Evolutionary conservation across 441 rosid genomes (phyloP), one percentile per base, ranked within the genome.

Genomic region (Mallotus japonicus): DNA sequence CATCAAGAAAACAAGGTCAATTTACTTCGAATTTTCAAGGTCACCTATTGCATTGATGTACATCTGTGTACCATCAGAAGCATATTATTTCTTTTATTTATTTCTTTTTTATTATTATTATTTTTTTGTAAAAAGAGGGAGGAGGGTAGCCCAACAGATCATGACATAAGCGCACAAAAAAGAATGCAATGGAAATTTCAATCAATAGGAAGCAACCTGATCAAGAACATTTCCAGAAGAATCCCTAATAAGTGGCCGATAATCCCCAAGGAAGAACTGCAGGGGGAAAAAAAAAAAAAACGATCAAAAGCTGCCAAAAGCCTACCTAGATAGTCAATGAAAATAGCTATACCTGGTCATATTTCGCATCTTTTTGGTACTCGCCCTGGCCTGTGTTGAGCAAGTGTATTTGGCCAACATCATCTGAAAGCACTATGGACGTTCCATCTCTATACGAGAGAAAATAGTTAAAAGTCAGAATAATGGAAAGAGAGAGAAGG

Each of bases 261-360:
- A 93, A 79, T 96, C 99, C 66, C 99, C 99, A 74, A 93, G 91
- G 85, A 90, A 96, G 81, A 96, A 96, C 99, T 96, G 91, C 76
- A 82, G 32, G 32, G 20, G 76, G 61, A 64, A 70, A 74, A 76
- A 71, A 7, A 61, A 42, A 62, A 70, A 73, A 62, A 59, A 78
- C 60, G 68, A 60, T 44, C 32, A 63, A 57, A 69, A 62, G 40
- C 20, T 44, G 70, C 63, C 20, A 13, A 34, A 61, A 14, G 32
- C 63, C 42, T 17, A n/a, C 16, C n/a, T 44, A 42, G 55, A 64
- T 55, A 73, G 19, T 50, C 14, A 44, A 10, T 28, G 34, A 40
- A 50, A 50, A 16, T 65, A 42, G 46, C 46, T 20, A 32, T 54
- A 96, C 99, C 97, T 96, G 99, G 81, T 96, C 97, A 81, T 96